Base-by-base conservation (phyloP, 2,329 filamentous ascomycete species). In the Hymenoscyphus fraxineus region DNA sequence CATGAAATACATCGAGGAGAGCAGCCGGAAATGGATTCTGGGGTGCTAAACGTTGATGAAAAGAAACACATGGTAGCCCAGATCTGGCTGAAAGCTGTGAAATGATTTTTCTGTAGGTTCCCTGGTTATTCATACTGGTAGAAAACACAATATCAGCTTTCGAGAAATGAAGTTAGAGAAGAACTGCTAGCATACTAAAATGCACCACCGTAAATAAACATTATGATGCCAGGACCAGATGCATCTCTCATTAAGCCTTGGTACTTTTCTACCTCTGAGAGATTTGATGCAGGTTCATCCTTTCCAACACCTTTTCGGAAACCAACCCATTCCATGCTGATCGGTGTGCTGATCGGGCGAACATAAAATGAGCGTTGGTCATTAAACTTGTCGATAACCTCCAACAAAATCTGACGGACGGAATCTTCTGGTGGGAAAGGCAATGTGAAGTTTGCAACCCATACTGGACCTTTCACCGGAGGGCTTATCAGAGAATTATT, bases 21-120 rank as follows among this genome's bases (percentile, higher is more conserved):
- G 38, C 58, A 1, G 58, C 32, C 1, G 58, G 38, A n/a, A 59
- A 59, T 6, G 58, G 32, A 41, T 59, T 39, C 27, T 59, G 58
- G 1, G 58, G 58, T 2, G 35, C 7, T 10, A 59, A 7, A 2
- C 58, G 58, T 9, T 61, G n/a, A 19, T 35, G 19, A 27, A 61
- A 1, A 6, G 47, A 41, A 27, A 61, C 31, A 16, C 83, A 84
- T 35, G 22, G 55, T 31, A 31, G 32, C 1, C 55, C 27, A 15
- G 55, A n/a, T 16, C 1, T 12, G 7, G 2, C 12, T 13, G 55
- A 58, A n/a, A 58, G 55, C 31, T 12, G 6, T 12, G 55, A 1
- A 1, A 2, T 1, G 9, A 16, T 58, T 4, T 58, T 58, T 35
- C 55, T 58, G n/a, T 58, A 58, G 55, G 1, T 58, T 2, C 27